These are phyloP conservation scores for Skeletonema menzelii DNA, from an alignment of 108 stramenopile species.

Conservation along the genomic window DNA sequence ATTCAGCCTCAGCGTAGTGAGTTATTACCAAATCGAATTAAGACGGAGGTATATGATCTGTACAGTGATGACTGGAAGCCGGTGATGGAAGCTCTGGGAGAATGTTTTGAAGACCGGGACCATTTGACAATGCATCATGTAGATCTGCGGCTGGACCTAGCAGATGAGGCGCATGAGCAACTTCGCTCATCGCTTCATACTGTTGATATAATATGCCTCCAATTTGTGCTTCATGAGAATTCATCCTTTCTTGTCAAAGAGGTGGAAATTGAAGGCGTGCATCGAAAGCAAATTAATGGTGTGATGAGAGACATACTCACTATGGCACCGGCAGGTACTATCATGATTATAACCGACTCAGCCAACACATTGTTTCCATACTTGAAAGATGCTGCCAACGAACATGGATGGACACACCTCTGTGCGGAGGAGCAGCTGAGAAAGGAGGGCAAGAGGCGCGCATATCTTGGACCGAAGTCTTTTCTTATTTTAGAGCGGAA, in stretches of 20 bases:
- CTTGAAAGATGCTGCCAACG: not conserved
- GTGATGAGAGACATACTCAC: constrained; percentile 1
- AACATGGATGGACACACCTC: constrained; percentile 2
- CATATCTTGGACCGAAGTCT: constrained; percentile 6
- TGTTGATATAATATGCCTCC: not conserved
- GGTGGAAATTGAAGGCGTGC: not conserved
- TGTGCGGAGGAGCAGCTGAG: constrained; percentile 3
- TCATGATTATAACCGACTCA: constrained; percentile 8
- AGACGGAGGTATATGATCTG: constrained; percentile 3
- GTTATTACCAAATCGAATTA: not conserved
- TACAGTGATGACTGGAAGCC: constrained; percentile 6
- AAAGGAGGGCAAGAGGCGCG: not conserved
- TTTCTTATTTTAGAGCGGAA: constrained; percentile 6
- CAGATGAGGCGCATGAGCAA: constrained; percentile 5
- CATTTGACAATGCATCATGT: constrained; percentile 9
- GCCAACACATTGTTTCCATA: constrained; percentile 10
- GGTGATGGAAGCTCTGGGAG: not conserved
- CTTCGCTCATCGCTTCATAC: constrained; percentile 5
- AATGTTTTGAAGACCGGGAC: constrained; percentile 2
- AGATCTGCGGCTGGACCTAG: constrained; percentile 2
- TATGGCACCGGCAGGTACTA: not conserved
- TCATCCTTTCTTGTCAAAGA: constrained; percentile 1
- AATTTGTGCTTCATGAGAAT: constrained; percentile 16
- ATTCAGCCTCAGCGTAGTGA: not conserved
- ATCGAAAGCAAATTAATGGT: not conserved